These are phyloP conservation scores for Penicillium steckii DNA, from an alignment of 495 filamentous ascomycete species.

Conservation along the genomic window DNA sequence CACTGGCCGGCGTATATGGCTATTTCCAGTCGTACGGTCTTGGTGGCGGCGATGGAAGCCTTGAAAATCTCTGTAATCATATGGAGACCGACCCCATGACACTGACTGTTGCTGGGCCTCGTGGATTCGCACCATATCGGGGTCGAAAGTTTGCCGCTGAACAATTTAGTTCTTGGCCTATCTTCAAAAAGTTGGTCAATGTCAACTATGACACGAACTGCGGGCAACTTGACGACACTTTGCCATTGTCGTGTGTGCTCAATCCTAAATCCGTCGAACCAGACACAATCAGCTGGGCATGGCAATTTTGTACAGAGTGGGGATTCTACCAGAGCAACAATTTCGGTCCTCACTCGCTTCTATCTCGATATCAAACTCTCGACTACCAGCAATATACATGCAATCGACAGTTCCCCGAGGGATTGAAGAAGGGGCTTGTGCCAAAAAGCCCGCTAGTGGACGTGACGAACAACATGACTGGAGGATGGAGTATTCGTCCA, in stretches of 20 bases:
- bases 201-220: conserved; percentile 40
- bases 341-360: conserved; percentile 44
- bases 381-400: conserved; percentile 50
- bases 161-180: conserved; percentile 47
- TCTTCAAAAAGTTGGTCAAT: conserved; percentile 43
- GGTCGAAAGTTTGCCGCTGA: conserved; percentile 44
- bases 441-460: conserved; percentile 38
- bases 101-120: conserved; percentile 19
- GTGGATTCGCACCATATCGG: conserved; percentile 38
- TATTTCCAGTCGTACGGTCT: conserved; percentile 51
- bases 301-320: conserved; percentile 62
- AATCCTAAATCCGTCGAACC: conserved; percentile 34
- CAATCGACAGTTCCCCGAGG: conserved; percentile 53
- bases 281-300: conserved; percentile 51
- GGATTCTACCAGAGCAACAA: conserved; percentile 58
- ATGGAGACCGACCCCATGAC: conserved; percentile 38
- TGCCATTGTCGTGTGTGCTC: conserved; percentile 38
- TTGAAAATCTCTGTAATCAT: conserved; percentile 48
- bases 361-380: conserved; percentile 52
- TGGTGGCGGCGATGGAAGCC: conserved; percentile 34
- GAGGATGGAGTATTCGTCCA: conserved; percentile 58
- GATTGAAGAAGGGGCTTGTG: conserved; percentile 40
- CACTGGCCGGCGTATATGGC: conserved; percentile 38
- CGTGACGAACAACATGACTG: conserved; percentile 43
- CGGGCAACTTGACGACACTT: conserved; percentile 30